Evolutionary conservation across 805 yeast species (phyloP), one percentile per base, ranked within the genome.

Genomic region (Candida sakaeoensis): DNA sequence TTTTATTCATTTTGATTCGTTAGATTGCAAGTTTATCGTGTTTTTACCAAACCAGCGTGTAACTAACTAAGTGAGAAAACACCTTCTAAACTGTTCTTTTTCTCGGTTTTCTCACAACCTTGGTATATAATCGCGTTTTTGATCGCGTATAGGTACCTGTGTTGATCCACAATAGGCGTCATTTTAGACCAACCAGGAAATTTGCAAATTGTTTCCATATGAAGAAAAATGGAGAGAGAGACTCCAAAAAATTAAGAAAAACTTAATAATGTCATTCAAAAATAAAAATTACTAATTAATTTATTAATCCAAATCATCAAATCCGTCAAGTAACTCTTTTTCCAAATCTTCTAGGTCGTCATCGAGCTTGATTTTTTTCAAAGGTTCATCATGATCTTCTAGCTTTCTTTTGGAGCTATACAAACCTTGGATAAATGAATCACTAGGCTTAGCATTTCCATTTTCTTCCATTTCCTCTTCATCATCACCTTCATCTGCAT

Each of bases 271-370:
- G 10, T 30, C 12, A 30, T 18, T 30, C 5, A 9, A 18, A 8
- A 12, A 5, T 30, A 30, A 8, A 12, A 30, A 18, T 30, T 10
- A 21, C 24, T 18, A 14, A 15, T 22, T 13, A 32, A 21, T 32
- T 18, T 37, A 44, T 18, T 47, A 69, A 33, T 67, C 72, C 36
- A 75, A 61, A 21, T 72, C 75, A 40, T 75, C 80, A 47, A 79
- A 58, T 24, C 79, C 79, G 49, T 50, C 81, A 63, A 74, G 55
- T 33, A 75, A 55, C 48, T 73, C 77, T 44, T 68, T 65, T 46
- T 75, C 79, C 25, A 72, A 66, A 35, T 72, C 77, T 37, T 72
- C 76, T 36, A 68, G 58, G 21, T 67, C 70, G 5, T 41, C 52
- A 22, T 24, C 18, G 8, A 23, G 31, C n/a, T 25, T 26, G n/a